Percentiles rank a stretch among this genome's conserved stretches.
These are phyloP conservation scores for Borovskyia barvae DNA, from an alignment of 208 protist species.

Conservation along the genomic window DNA sequence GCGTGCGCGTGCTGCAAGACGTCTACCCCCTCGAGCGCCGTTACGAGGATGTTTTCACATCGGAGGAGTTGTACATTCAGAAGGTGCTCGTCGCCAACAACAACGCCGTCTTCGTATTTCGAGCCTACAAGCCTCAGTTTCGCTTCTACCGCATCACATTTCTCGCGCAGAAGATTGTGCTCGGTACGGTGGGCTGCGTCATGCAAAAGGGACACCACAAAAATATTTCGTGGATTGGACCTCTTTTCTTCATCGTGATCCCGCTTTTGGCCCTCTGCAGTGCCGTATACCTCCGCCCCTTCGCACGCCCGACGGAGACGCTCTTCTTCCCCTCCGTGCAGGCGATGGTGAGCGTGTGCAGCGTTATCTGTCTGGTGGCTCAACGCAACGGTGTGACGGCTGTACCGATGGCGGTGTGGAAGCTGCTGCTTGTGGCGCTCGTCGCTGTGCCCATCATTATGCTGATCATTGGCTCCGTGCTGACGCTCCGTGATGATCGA, in stretches of 20 bases:
- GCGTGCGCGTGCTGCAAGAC: conserved; percentile 42
- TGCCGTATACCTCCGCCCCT: conserved; percentile 35
- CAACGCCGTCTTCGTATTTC: conserved; percentile 51
- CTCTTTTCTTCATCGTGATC: conserved; percentile 47
- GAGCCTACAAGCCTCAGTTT: conserved; percentile 54
- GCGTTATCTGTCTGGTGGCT: conserved; percentile 32
- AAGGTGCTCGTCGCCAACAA: conserved; percentile 60
- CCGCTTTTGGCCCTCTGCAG: conserved; percentile 34
- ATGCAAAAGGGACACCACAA: conserved; percentile 19
- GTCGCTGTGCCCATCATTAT: conserved; percentile 40
- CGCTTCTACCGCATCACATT: conserved; percentile 60
- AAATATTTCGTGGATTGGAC: conserved; percentile 32
- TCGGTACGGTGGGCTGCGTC: conserved; percentile 44
- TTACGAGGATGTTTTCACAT: conserved; percentile 50
- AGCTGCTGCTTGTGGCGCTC: conserved; percentile 39
- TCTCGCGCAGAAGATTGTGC: conserved; percentile 59
- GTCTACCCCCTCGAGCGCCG: conserved; percentile 69
- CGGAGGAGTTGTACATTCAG: conserved; percentile 62
- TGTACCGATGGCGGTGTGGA: conserved; percentile 28
- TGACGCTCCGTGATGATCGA: conserved; percentile 52
- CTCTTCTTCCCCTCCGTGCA: conserved; percentile 46
- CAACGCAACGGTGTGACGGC: conserved; percentile 1
- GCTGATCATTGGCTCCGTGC: conserved; percentile 40
- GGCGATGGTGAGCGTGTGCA: conserved; percentile 38
- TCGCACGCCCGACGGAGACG: conserved; percentile 50